Conservation (phyloP, 768 basidiomycete genomes). For the Strobilomyces dryophilus region DNA sequence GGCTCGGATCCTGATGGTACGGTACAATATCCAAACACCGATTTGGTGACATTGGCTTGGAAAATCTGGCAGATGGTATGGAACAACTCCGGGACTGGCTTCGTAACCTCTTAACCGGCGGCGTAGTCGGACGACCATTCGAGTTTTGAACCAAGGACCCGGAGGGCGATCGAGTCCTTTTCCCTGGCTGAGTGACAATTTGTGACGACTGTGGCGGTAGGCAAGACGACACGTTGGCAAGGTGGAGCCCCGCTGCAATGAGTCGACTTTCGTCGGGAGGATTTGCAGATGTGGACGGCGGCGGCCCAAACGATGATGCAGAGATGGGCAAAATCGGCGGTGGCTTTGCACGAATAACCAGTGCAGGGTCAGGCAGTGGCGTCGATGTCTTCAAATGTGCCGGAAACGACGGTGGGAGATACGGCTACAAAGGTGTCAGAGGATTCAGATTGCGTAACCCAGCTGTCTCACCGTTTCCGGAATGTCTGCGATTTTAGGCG, state of each 20-base stretch:
- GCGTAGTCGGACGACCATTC: conserved; percentile 13
- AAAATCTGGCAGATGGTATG: not conserved
- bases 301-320: conserved; percentile 24
- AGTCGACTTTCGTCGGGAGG: conserved; percentile 16
- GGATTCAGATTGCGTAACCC: conserved; percentile 1
- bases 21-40: conserved; percentile 5
- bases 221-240: conserved; percentile 11
- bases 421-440: conserved; percentile 34
- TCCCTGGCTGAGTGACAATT: conserved; percentile 16
- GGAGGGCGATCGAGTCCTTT: conserved; percentile 27
- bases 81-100: conserved; percentile 3
- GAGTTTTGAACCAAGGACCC: conserved; percentile 26
- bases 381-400: conserved; percentile 52
- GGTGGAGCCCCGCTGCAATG: conserved; percentile 2
- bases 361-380: conserved; percentile 30
- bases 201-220: conserved; percentile 15
- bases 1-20: not conserved
- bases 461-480: conserved; percentile 34
- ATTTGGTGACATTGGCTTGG: conserved; percentile 6
- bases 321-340: conserved; percentile 34
- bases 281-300: conserved; percentile 18
- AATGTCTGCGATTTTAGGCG: conserved; percentile 31
- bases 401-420: conserved; percentile 54
- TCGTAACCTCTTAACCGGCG: conserved; percentile 25
- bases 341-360: conserved; percentile 38